Percentiles rank a stretch among this genome's conserved stretches.
Evolutionary conservation across 306 rosid species (phyloP).

Genomic region (Cicer pinnatifidum): DNA sequence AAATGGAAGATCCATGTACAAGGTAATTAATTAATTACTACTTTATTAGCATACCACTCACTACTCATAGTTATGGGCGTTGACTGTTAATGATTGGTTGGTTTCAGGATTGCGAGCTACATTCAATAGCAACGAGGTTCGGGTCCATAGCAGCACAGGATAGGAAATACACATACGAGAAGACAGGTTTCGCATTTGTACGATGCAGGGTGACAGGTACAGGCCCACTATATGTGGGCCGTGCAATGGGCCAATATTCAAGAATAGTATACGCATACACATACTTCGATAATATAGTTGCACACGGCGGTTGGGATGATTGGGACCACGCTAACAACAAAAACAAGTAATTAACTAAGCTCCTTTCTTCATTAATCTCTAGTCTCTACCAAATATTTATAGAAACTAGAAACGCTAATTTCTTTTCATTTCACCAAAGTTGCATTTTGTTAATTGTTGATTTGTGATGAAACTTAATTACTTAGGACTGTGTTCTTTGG

Average conservation of each 20-base stretch:
- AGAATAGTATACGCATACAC: constrained; percentile 75
- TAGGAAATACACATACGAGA: constrained; percentile 57
- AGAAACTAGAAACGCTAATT: no score
- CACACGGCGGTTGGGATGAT: constrained; percentile 86
- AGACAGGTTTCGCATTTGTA: constrained; percentile 82
- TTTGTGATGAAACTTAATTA: background rate
- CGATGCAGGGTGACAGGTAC: constrained; percentile 73
- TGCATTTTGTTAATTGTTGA: background rate
- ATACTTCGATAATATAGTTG: constrained; percentile 70
- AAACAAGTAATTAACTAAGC: constrained; percentile 50
- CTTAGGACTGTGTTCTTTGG: constrained; percentile 76
- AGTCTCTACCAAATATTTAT: no score
- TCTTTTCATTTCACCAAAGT: background rate
- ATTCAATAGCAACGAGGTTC: constrained; percentile 74
- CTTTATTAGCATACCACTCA: background rate
- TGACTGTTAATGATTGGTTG: background rate
- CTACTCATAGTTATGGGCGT: background rate
- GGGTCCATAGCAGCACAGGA: constrained; percentile 90
- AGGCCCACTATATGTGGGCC: constrained; percentile 80
- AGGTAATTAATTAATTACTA: constrained; percentile 46
- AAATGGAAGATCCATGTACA: constrained; percentile 90
- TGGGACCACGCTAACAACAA: constrained; percentile 64
- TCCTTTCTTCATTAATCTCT: background rate
- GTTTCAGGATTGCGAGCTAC: constrained; percentile 72
- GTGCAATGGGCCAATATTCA: constrained; percentile 80